A percentile compares a stretch with the other conserved stretches of the same genome.
These are phyloP conservation scores for Laburnicola sp. DNA, from an alignment of 2,329 filamentous ascomycete genomes.

Conservation along the genomic window DNA sequence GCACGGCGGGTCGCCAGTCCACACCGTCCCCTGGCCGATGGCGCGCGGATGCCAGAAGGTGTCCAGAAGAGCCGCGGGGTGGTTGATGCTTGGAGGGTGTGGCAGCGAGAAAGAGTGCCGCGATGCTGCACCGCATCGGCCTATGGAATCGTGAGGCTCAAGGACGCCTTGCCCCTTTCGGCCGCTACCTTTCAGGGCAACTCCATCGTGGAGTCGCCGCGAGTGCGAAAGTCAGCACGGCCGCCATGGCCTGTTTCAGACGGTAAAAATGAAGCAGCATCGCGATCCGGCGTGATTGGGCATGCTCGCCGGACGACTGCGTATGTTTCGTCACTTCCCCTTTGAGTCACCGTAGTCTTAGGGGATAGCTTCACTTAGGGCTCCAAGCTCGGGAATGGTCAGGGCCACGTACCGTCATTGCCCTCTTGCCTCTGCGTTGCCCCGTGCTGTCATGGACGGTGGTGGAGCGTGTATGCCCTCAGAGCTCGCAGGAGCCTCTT, in stretches of 20 bases:
- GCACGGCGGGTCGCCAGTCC: constrained; percentile 27
- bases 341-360: constrained; percentile 34
- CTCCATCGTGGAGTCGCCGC: constrained; percentile 20
- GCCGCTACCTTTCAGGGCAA: constrained; percentile 17
- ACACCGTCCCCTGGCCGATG: constrained; percentile 21
- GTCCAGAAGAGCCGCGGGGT: constrained; percentile 24
- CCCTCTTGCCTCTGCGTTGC: constrained; percentile 37
- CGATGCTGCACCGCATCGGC: constrained; percentile 13
- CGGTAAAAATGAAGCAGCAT: constrained; percentile 34
- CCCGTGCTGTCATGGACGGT: constrained; percentile 31
- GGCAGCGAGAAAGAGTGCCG: constrained; percentile 17
- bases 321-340: constrained; percentile 32
- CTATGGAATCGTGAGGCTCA: constrained; percentile 21
- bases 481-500: constrained; percentile 13
- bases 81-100: constrained; percentile 27
- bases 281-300: constrained; percentile 28
- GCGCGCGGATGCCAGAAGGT: constrained; percentile 26
- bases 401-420: constrained; percentile 40
- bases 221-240: constrained; percentile 30
- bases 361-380: constrained; percentile 40
- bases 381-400: constrained; percentile 30
- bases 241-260: constrained; percentile 33
- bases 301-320: constrained; percentile 25
- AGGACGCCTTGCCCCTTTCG: constrained; percentile 9
- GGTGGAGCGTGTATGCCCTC: constrained; percentile 9